Percentiles rank a stretch among this genome's conserved stretches.
Evolutionary conservation across 1,284 basidiomycete species (phyloP).

Genomic region (Microbotryum violaceum): DNA sequence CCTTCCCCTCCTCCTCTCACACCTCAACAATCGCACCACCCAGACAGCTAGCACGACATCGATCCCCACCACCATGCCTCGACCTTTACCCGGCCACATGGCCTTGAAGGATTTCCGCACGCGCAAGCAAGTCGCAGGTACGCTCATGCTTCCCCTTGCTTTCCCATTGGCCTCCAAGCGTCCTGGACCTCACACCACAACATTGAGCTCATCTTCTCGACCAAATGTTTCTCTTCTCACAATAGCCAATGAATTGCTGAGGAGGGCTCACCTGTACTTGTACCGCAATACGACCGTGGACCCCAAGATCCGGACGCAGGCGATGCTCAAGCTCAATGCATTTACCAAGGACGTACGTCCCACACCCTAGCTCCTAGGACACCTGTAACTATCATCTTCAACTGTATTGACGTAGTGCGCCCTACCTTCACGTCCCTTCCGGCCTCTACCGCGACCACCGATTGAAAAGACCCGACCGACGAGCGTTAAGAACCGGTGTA

Average conservation of each 20-base stretch:
- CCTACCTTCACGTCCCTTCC: background rate
- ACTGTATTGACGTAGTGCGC: background rate
- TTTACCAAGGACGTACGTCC: constrained; percentile 19
- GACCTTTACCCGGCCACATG: constrained; percentile 28
- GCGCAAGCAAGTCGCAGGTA: constrained; percentile 27
- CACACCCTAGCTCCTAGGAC: background rate
- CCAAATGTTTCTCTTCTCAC: background rate
- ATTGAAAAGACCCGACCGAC: constrained; percentile 21
- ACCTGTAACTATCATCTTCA: background rate
- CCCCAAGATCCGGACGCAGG: constrained; percentile 25
- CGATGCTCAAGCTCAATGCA: constrained; percentile 33
- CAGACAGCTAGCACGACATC: too few species aligned
- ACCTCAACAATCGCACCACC: too few species aligned
- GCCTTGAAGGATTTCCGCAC: constrained; percentile 31
- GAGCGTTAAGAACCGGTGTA: constrained; percentile 29
- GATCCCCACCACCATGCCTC: constrained; percentile 9
- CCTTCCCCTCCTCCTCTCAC: too few species aligned
- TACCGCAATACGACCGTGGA: constrained; percentile 29
- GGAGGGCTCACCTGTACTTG: constrained; percentile 30
- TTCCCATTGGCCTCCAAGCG: too few species aligned
- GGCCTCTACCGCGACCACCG: background rate
- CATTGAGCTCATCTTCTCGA: background rate
- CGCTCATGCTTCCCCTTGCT: background rate
- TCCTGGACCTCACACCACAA: background rate
- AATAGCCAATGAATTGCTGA: constrained; percentile 27